Evolutionary conservation across 2,329 filamentous ascomycete species (phyloP).

Genomic region (Grosmannia huntii): DNA sequence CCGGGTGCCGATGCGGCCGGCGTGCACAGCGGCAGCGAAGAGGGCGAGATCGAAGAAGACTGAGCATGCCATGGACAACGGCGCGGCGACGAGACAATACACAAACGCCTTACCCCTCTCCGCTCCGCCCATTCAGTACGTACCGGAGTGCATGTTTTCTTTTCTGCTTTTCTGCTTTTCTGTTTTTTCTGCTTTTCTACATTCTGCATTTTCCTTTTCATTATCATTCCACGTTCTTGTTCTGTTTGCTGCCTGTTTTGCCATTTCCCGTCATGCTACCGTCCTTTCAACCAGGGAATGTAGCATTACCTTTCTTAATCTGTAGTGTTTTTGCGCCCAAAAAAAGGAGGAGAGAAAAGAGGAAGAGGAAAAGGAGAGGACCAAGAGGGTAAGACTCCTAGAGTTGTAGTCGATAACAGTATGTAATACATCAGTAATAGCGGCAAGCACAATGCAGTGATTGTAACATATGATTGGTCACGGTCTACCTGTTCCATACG

Average conservation of each 20-base stretch:
- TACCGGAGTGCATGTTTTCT: conserved; percentile 14
- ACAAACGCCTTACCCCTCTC: neutral
- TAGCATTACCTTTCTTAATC: neutral
- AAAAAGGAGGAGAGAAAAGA: neutral
- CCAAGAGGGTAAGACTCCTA: neutral
- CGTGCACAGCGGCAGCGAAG: conserved; percentile 80
- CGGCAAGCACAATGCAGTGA: neutral
- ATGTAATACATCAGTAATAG: neutral
- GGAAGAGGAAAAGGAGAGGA: too few relatives aligned
- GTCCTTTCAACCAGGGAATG: neutral
- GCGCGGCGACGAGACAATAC: neutral
- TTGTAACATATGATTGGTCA: neutral
- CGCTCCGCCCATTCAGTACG: conserved; percentile 18
- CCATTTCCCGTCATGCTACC: neutral
- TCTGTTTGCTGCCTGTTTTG: too few relatives aligned
- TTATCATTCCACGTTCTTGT: neutral
- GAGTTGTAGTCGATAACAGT: neutral
- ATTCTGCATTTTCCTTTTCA: too few relatives aligned
- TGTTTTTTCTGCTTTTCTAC: neutral
- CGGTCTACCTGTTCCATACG: neutral
- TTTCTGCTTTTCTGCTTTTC: neutral
- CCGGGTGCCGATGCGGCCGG: conserved; percentile 37
- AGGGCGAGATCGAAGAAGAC: conserved; percentile 92
- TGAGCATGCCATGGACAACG: conserved; percentile 14
- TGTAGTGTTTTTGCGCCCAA: neutral